Evolutionary conservation across 768 basidiomycete genomes (phyloP).

Genomic region (Suillus discolor): DNA sequence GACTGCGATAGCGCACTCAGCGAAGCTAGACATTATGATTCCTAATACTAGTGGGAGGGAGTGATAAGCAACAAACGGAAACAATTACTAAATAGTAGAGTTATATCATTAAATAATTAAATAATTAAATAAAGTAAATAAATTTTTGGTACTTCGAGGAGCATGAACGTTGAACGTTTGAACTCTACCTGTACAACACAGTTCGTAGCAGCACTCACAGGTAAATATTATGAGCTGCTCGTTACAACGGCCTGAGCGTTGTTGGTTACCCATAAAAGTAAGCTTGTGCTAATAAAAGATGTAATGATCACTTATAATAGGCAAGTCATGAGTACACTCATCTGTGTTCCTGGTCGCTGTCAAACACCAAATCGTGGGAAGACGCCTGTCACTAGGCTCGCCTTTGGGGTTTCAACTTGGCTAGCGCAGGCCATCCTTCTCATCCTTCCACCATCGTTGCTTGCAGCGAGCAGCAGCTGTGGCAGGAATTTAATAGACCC

Average conservation of each 20-base stretch:
- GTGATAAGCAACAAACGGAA: background rate
- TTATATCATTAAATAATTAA: no score
- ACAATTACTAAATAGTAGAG: no score
- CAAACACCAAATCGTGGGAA: conserved; percentile 2
- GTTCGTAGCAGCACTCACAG: no score
- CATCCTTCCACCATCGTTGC: conserved; percentile 16
- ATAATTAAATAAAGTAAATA: no score
- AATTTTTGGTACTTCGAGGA: no score
- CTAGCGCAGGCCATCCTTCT: conserved; percentile 11
- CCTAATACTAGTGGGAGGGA: no score
- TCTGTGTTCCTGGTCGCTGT: background rate
- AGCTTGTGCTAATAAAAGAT: background rate
- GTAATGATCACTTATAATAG: background rate
- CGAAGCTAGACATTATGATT: background rate
- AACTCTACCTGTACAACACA: no score
- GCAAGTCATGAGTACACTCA: background rate
- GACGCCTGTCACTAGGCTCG: background rate
- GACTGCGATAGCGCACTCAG: conserved; percentile 37
- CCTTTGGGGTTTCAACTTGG: conserved; percentile 8
- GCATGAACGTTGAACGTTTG: no score
- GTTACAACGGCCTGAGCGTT: no score
- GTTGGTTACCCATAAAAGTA: background rate
- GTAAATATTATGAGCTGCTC: no score
- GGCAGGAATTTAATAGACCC: conserved; percentile 17
- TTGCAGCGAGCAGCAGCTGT: conserved; percentile 23